Evolutionary conservation across 805 yeast species (phyloP), one percentile per base, ranked within the genome.

Genomic region (Teunomyces panamensis): DNA sequence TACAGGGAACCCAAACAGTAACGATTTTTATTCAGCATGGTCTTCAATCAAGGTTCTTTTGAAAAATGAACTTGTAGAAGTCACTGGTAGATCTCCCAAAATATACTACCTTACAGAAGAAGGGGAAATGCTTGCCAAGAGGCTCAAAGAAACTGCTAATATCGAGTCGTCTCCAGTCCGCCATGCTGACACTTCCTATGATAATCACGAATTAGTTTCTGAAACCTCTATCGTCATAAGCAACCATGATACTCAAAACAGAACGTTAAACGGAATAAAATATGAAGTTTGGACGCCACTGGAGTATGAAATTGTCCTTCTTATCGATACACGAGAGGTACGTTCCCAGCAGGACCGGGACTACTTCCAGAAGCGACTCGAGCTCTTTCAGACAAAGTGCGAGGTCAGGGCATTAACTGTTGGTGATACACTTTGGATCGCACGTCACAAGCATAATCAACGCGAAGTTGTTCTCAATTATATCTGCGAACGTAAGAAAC

Each of bases 371-470:
- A 74, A 71, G 2, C 78, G 84, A 35, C 68, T 92, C 13, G 60
- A 58, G 0, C 64, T 71, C 14, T 59, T 71, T 8, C 84, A 83
- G 0, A 70, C 86, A 1, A 63, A 67, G 3, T 71, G 79, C 44
- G 84, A 79, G 16, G 78, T 77, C 0, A 64, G 79, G 42, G 71
- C 87, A 1, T 70, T 94, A 27, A 69, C 94, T 0, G 80, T 91
- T 2, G 98, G 99, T 5, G 99, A 94, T 68, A 85, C 85, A 0
- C 52, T 86, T 8, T 94, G 98, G 99, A 74, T 90, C 2, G 99
- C 97, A 0, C 76, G 77, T 47, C 78, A 89, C 57, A 78, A 70
- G 45, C 55, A 50, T 0, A 78, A 87, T 0, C 75, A 78, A 1
- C 76, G 77, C 45, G 84, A 84, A 46, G 89, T 84, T 4, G 85